Base-by-base conservation (phyloP, 176 grass and related monocot genomes). In the Rhynchospora breviuscula region DNA sequence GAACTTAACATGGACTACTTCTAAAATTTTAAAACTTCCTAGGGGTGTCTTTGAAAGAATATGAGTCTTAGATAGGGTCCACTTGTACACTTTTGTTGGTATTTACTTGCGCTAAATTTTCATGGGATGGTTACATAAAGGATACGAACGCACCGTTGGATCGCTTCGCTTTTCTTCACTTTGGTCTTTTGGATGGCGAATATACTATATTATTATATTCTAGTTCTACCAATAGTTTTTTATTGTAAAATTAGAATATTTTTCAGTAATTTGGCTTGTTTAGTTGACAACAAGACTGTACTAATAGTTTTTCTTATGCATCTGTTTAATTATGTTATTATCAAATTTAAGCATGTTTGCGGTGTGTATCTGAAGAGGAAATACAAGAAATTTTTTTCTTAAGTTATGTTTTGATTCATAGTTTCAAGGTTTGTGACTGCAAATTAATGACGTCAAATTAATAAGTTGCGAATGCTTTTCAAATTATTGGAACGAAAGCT, bases 1-100 rank as follows among this genome's bases (percentile, higher is more conserved):
- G 93, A 95, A 13, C 91, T 97, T 85, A 88, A 92, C 84, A 72
- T 97, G 83, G 94, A 97, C 35, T 94, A 88, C 78, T 94, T 88
- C 14, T 94, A 71, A 90, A 43, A 17, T 72, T 40, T 40, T 84
- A 57, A 26, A 56, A 57, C 17, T 78, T 35, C 23, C 7, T 78
- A 78, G 73, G 51, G 51, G 73, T 78, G 7, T 14, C 31, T 78
- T 57, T 78, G 51, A 78, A 33, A 57, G 22, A 78, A 78, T 57
- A 57, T 78, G 51, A 78, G 23, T 78, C 6, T 78, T 57, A 78
- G 23, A 57, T 57, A 78, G 51, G 51, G 25, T 33, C 25, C 13
- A 77, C 17, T 31, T 56, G 22, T 26, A 35, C 51, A 35, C 25
- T 57, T 78, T 57, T 57, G 73, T 78, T 57, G 31, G 73, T 78